Conservation (phyloP, 768 basidiomycete species). For the Pisolithus orientalis region DNA sequence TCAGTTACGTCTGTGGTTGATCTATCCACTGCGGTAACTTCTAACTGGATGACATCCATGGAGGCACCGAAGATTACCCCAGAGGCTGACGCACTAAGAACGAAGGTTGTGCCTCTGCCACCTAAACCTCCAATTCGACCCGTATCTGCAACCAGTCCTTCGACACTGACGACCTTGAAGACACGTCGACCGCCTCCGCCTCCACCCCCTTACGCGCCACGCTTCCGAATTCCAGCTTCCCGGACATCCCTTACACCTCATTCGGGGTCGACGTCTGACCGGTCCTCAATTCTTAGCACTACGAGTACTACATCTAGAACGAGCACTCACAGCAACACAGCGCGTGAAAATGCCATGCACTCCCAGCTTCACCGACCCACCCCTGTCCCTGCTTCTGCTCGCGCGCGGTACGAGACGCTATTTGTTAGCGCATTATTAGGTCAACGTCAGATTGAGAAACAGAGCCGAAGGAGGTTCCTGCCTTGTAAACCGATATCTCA, state of each 20-base stretch:
- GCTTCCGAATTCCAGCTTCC: constrained; percentile 28
- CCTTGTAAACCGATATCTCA: constrained; percentile 29
- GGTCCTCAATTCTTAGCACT: constrained; percentile 54
- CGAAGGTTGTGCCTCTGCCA: constrained; percentile 15
- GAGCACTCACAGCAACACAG: constrained; percentile 26
- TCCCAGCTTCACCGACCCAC: constrained; percentile 46
- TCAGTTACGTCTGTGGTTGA: constrained; percentile 49
- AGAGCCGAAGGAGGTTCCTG: constrained; percentile 19
- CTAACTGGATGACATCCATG: constrained; percentile 48
- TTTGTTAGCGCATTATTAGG: constrained; percentile 57
- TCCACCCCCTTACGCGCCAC: constrained; percentile 31
- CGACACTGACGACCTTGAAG: constrained; percentile 30
- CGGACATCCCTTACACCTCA: constrained; percentile 32
- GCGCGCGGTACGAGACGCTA: constrained; percentile 59
- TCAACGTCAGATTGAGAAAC: constrained; percentile 33
- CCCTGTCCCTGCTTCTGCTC: constrained; percentile 60
- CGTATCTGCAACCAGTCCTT: constrained; percentile 30
- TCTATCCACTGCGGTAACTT: constrained; percentile 40
- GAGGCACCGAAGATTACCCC: constrained; percentile 25
- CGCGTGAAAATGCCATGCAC: constrained; percentile 8
- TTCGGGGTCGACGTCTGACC: constrained; percentile 47
- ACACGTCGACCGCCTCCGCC: constrained; percentile 38
- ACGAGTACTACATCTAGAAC: constrained; percentile 35
- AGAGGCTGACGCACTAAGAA: constrained; percentile 31
- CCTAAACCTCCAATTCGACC: constrained; percentile 27